phyloP scores from a whole-genome alignment of 2,329 filamentous ascomycete species.

The Coniella vitis region DNA sequence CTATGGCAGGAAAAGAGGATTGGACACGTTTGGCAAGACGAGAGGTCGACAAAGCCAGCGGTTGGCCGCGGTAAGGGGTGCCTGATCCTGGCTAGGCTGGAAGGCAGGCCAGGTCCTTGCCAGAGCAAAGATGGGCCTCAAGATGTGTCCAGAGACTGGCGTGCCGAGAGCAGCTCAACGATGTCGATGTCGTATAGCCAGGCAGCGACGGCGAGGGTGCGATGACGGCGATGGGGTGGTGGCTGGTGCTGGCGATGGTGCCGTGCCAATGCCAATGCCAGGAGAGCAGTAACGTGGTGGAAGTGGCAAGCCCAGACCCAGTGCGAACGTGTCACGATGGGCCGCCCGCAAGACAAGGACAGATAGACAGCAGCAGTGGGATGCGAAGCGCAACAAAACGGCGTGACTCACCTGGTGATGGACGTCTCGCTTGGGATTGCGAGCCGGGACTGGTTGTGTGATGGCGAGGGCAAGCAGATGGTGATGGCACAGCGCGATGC shows the following conservation, averaged over 20 bases:
- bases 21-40: slow-evolving; percentile 12
- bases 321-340: slow-evolving; percentile 8
- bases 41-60: slow-evolving; percentile 6
- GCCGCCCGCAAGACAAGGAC: background rate
- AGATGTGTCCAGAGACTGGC: slow-evolving; percentile 5
- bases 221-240: slow-evolving; percentile 2
- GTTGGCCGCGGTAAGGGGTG: slow-evolving; percentile 13
- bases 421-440: slow-evolving; percentile 12
- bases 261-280: too few species aligned
- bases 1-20: slow-evolving; percentile 10
- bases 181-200: slow-evolving; percentile 3
- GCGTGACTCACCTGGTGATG: slow-evolving; percentile 10
- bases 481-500: slow-evolving; percentile 11
- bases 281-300: background rate
- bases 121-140: background rate
- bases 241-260: background rate
- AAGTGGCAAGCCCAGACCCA: background rate
- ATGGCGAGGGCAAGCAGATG: slow-evolving; percentile 1
- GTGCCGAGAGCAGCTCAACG: background rate
- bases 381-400: slow-evolving; percentile 1
- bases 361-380: background rate
- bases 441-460: slow-evolving; percentile 10
- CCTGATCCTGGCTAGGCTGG: slow-evolving; percentile 1
- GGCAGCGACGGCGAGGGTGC: slow-evolving; percentile 2
- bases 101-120: background rate